phyloP scores from a whole-genome alignment of 805 yeast species.

The Sugiyamaella chiloensis region DNA sequence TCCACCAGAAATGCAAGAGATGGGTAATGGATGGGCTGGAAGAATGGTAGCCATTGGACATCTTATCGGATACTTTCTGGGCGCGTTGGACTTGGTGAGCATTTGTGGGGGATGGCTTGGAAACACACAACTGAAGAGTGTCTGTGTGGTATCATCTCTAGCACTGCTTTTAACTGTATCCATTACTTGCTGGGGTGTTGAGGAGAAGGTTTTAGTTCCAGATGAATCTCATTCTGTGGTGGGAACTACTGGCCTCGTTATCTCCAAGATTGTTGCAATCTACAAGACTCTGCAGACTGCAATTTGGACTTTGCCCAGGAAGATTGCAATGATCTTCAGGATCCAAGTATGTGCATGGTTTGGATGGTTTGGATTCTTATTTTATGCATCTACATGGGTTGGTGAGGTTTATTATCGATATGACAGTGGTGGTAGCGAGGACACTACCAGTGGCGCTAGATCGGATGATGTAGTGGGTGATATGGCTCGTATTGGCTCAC shows the following conservation, averaged over 20 bases:
- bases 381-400: slow-evolving; percentile 64
- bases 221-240: not conserved
- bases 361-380: slow-evolving; percentile 64
- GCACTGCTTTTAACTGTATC: slow-evolving; percentile 42
- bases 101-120: slow-evolving; percentile 41
- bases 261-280: slow-evolving; percentile 5
- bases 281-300: slow-evolving; percentile 15
- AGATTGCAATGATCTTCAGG: slow-evolving; percentile 48
- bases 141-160: slow-evolving; percentile 43
- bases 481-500: slow-evolving; percentile 34
- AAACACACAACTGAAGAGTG: slow-evolving; percentile 49
- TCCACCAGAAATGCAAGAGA: slow-evolving; percentile 53
- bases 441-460: not conserved
- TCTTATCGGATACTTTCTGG: slow-evolving; percentile 53
- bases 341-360: slow-evolving; percentile 68
- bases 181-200: slow-evolving; percentile 41
- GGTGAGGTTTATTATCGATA: slow-evolving; percentile 53
- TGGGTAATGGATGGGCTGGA: slow-evolving; percentile 68
- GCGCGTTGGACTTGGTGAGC: slow-evolving; percentile 44
- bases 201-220: slow-evolving; percentile 46
- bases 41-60: slow-evolving; percentile 61
- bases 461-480: slow-evolving; percentile 34
- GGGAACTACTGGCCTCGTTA: not conserved
- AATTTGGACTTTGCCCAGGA: slow-evolving; percentile 41
- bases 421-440: slow-evolving; percentile 12